A percentile compares a stretch with the other conserved stretches of the same genome.
Evolutionary conservation across 306 rosid genomes (phyloP).

Genomic region (Pyrus betulifolia): DNA sequence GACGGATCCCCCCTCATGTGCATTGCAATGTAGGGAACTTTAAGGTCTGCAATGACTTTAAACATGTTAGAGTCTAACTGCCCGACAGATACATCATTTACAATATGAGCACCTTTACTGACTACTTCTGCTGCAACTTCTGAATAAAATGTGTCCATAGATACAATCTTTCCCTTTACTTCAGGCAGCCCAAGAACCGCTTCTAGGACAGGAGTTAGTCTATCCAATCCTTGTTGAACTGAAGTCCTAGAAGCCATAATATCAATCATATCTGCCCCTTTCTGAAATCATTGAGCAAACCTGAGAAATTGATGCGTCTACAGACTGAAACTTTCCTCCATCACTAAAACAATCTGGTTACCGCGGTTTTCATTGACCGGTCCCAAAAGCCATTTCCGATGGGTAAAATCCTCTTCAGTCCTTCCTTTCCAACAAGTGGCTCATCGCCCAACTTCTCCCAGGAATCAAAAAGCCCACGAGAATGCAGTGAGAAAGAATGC

Average conservation of each 20-base stretch:
- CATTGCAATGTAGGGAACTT: slow-evolving; percentile 85
- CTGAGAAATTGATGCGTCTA: slow-evolving; percentile 61
- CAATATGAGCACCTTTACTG: slow-evolving; percentile 68
- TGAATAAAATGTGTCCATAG: slow-evolving; percentile 81
- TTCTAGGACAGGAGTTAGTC: slow-evolving; percentile 73
- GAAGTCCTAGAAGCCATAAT: slow-evolving; percentile 60
- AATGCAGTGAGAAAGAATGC: slow-evolving; percentile 67
- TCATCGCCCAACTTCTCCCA: slow-evolving; percentile 86
- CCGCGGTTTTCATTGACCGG: slow-evolving; percentile 57
- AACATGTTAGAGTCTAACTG: slow-evolving; percentile 62
- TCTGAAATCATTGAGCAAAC: slow-evolving; percentile 67
- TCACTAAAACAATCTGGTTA: slow-evolving; percentile 95
- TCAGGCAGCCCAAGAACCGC: slow-evolving; percentile 67
- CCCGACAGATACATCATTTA: slow-evolving; percentile 78
- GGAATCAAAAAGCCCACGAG: slow-evolving; percentile 44
- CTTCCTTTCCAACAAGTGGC: slow-evolving; percentile 68
- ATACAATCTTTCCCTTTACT: slow-evolving; percentile 61
- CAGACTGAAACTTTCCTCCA: slow-evolving; percentile 65
- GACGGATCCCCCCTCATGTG: slow-evolving; percentile 93
- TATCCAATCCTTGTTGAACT: slow-evolving; percentile 61
- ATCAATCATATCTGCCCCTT: slow-evolving; percentile 84
- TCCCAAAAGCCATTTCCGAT: slow-evolving; percentile 53
- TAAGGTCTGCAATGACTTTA: slow-evolving; percentile 68
- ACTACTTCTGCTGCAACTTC: slow-evolving; percentile 84
- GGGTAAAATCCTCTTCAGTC: slow-evolving; percentile 77